These are phyloP conservation scores for Bipolaris victoriae DNA, from an alignment of 2,329 filamentous ascomycete species.

Conservation along the genomic window DNA sequence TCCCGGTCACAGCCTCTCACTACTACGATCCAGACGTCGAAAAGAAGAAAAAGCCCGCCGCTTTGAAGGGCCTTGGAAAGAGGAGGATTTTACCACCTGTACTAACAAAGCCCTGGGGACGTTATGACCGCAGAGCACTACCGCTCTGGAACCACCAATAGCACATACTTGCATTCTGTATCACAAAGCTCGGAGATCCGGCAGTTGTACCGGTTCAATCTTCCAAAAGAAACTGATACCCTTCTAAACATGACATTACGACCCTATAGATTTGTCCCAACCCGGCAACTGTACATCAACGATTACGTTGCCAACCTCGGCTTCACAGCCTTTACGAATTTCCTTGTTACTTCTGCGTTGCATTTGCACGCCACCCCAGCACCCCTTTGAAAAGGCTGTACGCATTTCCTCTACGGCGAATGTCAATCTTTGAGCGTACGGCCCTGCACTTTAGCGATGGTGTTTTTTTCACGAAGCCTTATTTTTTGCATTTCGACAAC, in stretches of 20 bases:
- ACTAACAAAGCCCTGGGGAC: slow-evolving; percentile 34
- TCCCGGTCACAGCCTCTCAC: slow-evolving; percentile 53
- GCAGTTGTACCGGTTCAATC: slow-evolving; percentile 27
- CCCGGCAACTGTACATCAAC: slow-evolving; percentile 16
- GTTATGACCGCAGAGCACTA: slow-evolving; percentile 37
- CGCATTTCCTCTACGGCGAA: slow-evolving; percentile 2
- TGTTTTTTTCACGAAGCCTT: slow-evolving; percentile 12
- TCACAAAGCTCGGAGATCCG: slow-evolving; percentile 22
- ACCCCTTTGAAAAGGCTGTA: slow-evolving; percentile 1
- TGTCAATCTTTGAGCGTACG: slow-evolving; percentile 6
- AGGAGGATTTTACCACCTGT: slow-evolving; percentile 22
- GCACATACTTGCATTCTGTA: slow-evolving; percentile 25
- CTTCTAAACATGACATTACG: slow-evolving; percentile 46
- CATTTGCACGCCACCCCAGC: slow-evolving; percentile 8
- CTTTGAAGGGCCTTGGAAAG: slow-evolving; percentile 13
- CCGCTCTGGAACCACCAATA: slow-evolving; percentile 24
- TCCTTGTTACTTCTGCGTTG: slow-evolving; percentile 18
- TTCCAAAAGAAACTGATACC: slow-evolving; percentile 45
- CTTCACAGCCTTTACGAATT: slow-evolving; percentile 37
- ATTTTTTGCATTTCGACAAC: background rate
- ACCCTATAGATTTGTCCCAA: slow-evolving; percentile 40
- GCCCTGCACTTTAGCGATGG: slow-evolving; percentile 9
- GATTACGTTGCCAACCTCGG: slow-evolving; percentile 15
- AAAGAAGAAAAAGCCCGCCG: slow-evolving; percentile 38
- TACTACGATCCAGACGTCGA: slow-evolving; percentile 46